Conservation (phyloP, 2,329 filamentous ascomycete genomes). For the Alternaria conjuncta region DNA sequence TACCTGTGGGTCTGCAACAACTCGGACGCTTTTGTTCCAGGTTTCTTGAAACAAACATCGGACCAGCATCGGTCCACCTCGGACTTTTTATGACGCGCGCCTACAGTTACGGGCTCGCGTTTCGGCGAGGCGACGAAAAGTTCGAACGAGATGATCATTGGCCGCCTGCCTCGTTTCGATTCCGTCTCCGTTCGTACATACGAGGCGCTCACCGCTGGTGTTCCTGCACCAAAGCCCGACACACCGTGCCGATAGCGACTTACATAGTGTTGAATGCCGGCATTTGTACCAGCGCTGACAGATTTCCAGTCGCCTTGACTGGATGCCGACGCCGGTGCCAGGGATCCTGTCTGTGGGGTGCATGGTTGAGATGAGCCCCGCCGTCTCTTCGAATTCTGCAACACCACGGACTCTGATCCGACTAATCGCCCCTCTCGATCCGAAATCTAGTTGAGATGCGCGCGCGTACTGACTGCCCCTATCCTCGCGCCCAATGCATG, state of each 20-base stretch:
- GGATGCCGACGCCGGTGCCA: neutral
- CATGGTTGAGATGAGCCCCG: slow-evolving; percentile 8
- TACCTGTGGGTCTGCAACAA: slow-evolving; percentile 1
- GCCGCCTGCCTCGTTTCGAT: slow-evolving; percentile 1
- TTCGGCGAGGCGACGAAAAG: neutral
- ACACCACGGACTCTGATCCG: slow-evolving; percentile 1
- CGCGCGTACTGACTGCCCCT: slow-evolving; percentile 1
- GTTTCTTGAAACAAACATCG: slow-evolving; percentile 5
- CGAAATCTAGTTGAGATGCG: neutral
- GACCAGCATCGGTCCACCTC: slow-evolving; percentile 2
- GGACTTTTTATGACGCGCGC: slow-evolving; percentile 3
- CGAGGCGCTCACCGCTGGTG: slow-evolving; percentile 17
- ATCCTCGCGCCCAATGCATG: neutral
- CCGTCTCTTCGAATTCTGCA: slow-evolving; percentile 6
- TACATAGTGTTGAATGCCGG: slow-evolving; percentile 1
- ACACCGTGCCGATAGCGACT: neutral
- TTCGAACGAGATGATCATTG: slow-evolving; percentile 1
- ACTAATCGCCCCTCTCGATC: slow-evolving; percentile 3
- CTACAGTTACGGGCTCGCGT: neutral
- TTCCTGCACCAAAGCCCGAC: slow-evolving; percentile 5
- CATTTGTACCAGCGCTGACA: neutral
- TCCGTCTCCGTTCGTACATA: slow-evolving; percentile 4
- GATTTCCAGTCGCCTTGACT: neutral
- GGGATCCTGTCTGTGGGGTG: slow-evolving; percentile 4
- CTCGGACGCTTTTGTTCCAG: slow-evolving; percentile 4